Conservation (phyloP, 2,329 filamentous ascomycete species). For the Bertia moriformis region DNA sequence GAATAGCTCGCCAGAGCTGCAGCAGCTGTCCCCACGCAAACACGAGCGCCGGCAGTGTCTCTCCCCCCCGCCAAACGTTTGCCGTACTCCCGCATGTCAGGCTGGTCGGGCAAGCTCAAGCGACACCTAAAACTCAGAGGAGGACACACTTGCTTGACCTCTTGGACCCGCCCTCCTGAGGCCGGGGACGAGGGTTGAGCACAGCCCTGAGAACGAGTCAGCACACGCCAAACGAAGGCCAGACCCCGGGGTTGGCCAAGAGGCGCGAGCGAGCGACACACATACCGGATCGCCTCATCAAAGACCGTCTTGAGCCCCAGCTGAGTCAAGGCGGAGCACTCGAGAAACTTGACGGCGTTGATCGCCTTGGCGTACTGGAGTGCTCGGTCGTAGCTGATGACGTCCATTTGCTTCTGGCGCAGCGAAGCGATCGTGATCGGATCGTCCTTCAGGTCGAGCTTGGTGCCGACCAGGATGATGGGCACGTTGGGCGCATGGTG, state of each 20-base stretch:
- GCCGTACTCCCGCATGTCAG: no score
- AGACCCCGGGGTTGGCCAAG: no score
- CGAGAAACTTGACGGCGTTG: slow-evolving; percentile 45
- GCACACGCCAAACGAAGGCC: no score
- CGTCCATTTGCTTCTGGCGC: slow-evolving; percentile 52
- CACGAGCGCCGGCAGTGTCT: no score
- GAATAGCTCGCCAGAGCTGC: no score
- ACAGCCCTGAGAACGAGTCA: no score
- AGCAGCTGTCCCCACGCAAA: no score
- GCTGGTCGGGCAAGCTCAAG: no score
- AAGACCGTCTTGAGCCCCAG: slow-evolving; percentile 60
- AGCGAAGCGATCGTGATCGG: slow-evolving; percentile 42
- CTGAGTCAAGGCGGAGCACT: slow-evolving; percentile 58
- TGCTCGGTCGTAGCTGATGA: slow-evolving; percentile 55
- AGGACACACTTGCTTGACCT: background rate
- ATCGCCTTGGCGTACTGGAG: slow-evolving; percentile 54
- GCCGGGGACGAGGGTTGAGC: background rate
- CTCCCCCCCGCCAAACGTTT: no score
- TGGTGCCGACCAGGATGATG: slow-evolving; percentile 56
- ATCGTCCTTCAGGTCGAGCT: slow-evolving; percentile 54
- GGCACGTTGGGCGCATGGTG: slow-evolving; percentile 55
- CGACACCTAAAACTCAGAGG: no score
- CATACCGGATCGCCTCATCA: slow-evolving; percentile 58
- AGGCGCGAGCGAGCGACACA: slow-evolving; percentile 6
- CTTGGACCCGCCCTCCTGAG: background rate